Conservation (phyloP, 306 rosid genomes). For the Oxytropis ochrocephala region DNA sequence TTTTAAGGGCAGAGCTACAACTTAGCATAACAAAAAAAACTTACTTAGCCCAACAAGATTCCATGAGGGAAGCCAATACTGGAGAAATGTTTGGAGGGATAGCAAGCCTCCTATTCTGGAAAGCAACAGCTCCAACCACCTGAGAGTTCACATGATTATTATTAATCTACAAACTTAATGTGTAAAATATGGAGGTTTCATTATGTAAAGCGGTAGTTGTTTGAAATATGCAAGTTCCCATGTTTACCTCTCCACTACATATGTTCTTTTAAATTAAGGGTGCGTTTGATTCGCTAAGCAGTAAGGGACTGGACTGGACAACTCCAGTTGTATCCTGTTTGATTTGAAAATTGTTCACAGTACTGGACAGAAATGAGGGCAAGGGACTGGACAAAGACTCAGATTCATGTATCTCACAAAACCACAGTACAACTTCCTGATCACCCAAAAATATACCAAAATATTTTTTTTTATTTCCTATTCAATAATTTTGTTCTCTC, state of each 20-base stretch:
- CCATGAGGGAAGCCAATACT: conserved; percentile 70
- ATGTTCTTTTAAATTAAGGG: background rate
- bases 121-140: conserved; percentile 99
- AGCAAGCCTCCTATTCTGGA: conserved; percentile 79
- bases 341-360: too few relatives aligned
- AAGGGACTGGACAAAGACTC: too few relatives aligned
- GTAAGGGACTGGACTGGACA: too few relatives aligned
- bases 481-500: too few relatives aligned
- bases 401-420: too few relatives aligned
- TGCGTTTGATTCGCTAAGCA: too few relatives aligned
- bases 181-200: conserved; percentile 2
- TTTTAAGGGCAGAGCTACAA: background rate
- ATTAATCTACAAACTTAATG: background rate
- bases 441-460: too few relatives aligned
- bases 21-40: conserved; percentile 7
- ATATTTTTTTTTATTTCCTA: too few relatives aligned
- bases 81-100: conserved; percentile 77
- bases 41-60: conserved; percentile 97
- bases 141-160: conserved; percentile 26
- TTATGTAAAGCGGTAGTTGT: conserved; percentile 7
- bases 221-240: conserved; percentile 11
- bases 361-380: too few relatives aligned
- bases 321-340: too few relatives aligned
- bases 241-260: background rate
- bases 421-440: too few relatives aligned